Evolutionary conservation across 148 eudicot species (phyloP).

Genomic region (Selenicereus undatus): DNA sequence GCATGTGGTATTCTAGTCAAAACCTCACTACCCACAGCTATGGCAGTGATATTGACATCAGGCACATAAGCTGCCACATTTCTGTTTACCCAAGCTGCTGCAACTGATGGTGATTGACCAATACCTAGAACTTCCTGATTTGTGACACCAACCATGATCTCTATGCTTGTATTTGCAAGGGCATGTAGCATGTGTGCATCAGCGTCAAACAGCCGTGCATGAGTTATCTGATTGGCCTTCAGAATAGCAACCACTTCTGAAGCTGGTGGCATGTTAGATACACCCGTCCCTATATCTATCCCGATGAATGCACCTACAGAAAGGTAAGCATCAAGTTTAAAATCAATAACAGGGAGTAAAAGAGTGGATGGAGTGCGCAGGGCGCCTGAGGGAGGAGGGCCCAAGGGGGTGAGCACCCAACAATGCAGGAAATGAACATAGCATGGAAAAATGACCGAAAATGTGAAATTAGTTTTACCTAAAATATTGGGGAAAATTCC

Average conservation of each 20-base stretch:
- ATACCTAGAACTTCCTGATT: conserved; percentile 66
- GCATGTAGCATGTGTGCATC: conserved; percentile 67
- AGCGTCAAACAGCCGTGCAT: conserved; percentile 77
- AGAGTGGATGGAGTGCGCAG: neutral
- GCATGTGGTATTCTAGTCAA: conserved; percentile 67
- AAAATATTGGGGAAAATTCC: conserved; percentile 22
- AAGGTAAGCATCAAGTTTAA: neutral
- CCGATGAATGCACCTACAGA: conserved; percentile 69
- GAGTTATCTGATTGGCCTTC: conserved; percentile 63
- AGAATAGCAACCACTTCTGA: conserved; percentile 55
- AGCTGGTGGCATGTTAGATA: conserved; percentile 62
- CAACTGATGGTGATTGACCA: conserved; percentile 65
- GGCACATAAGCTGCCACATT: conserved; percentile 84
- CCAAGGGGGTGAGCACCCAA: too few species aligned
- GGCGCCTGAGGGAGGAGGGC: neutral
- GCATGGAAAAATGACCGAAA: neutral
- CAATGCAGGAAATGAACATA: neutral
- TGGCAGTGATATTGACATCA: conserved; percentile 72
- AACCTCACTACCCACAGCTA: conserved; percentile 82
- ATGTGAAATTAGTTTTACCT: conserved; percentile 27
- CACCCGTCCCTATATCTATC: conserved; percentile 61
- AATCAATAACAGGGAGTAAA: neutral
- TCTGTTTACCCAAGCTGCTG: conserved; percentile 81
- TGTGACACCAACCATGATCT: conserved; percentile 75
- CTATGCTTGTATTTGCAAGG: conserved; percentile 76